phyloP scores from a whole-genome alignment of 331 rosid genomes.

The Quercus phellos region DNA sequence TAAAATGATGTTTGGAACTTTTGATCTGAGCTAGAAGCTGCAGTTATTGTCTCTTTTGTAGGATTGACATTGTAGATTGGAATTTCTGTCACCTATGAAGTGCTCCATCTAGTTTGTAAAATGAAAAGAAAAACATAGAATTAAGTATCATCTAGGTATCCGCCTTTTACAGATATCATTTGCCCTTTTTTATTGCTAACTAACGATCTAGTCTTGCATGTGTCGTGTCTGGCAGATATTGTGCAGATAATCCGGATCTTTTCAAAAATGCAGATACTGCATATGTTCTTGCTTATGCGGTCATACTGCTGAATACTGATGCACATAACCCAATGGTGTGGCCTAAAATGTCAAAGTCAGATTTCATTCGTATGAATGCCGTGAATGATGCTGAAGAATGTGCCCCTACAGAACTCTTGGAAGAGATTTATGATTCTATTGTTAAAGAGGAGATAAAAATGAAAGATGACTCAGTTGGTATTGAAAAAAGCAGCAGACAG shows the following conservation, averaged over 20 bases:
- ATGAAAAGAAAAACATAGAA: neutral
- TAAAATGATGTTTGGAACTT: neutral
- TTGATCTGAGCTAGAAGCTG: neutral
- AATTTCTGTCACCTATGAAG: neutral
- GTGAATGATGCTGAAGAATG: conserved; percentile 78
- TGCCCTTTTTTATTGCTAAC: conserved; percentile 25
- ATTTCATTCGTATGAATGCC: conserved; percentile 86
- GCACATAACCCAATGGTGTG: conserved; percentile 99
- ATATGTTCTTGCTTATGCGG: conserved; percentile 96
- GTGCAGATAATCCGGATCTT: conserved; percentile 95
- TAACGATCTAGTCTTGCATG: conserved; percentile 23
- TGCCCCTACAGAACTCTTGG: conserved; percentile 87
- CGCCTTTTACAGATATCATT: conserved; percentile 13
- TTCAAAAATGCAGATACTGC: conserved; percentile 97
- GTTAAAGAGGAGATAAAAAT: conserved; percentile 86
- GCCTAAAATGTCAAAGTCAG: conserved; percentile 98
- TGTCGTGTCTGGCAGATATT: conserved; percentile 65
- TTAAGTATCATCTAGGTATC: conserved; percentile 6
- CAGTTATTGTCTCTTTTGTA: neutral
- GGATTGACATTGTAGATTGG: neutral
- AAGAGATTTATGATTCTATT: conserved; percentile 88
- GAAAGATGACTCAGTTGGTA: conserved; percentile 67
- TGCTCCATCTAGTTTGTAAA: neutral
- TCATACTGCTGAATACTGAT: conserved; percentile 93
- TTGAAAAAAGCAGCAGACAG: conserved; percentile 62